A percentile compares a stretch with the other conserved stretches of the same genome.
Evolutionary conservation across 495 filamentous ascomycete species (phyloP).

Genomic region (Aspergillus wentii): DNA sequence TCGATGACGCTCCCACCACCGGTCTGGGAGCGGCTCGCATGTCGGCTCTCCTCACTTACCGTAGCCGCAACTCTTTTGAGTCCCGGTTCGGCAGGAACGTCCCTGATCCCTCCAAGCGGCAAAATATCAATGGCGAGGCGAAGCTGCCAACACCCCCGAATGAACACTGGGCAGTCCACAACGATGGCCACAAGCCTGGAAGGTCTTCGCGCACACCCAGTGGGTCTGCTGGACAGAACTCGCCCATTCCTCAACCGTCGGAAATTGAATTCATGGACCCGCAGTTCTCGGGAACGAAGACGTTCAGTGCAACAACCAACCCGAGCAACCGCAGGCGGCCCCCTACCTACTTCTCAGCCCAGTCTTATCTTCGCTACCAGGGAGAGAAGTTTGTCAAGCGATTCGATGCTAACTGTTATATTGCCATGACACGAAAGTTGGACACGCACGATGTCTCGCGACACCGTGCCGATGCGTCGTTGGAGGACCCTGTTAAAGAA

Average conservation of each 20-base stretch:
- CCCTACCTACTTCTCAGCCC: conserved; percentile 91
- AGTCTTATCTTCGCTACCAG: conserved; percentile 98
- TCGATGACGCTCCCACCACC: conserved; percentile 74
- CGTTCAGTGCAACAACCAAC: conserved; percentile 27
- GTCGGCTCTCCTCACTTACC: conserved; percentile 92
- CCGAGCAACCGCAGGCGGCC: conserved; percentile 41
- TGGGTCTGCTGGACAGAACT: too few relatives aligned
- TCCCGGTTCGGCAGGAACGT: conserved; percentile 89
- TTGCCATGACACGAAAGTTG: conserved; percentile 97
- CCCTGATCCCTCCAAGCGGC: conserved; percentile 73
- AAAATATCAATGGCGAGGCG: conserved; percentile 68
- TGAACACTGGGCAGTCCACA: conserved; percentile 91
- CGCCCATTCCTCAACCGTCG: conserved; percentile 20
- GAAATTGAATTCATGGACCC: conserved; percentile 58
- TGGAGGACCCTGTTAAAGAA: conserved; percentile 53
- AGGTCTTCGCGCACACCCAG: conserved; percentile 33
- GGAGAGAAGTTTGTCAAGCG: conserved; percentile 93
- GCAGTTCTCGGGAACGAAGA: conserved; percentile 70
- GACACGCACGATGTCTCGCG: conserved; percentile 94
- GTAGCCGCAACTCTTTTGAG: conserved; percentile 95
- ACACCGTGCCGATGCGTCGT: conserved; percentile 44
- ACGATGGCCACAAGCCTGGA: conserved; percentile 77
- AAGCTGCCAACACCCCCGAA: conserved; percentile 63
- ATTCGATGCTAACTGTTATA: conserved; percentile 98
- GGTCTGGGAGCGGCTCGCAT: conserved; percentile 94